phyloP scores from a whole-genome alignment of 2,329 filamentous ascomycete genomes.

The Hypoxylon sp. region DNA sequence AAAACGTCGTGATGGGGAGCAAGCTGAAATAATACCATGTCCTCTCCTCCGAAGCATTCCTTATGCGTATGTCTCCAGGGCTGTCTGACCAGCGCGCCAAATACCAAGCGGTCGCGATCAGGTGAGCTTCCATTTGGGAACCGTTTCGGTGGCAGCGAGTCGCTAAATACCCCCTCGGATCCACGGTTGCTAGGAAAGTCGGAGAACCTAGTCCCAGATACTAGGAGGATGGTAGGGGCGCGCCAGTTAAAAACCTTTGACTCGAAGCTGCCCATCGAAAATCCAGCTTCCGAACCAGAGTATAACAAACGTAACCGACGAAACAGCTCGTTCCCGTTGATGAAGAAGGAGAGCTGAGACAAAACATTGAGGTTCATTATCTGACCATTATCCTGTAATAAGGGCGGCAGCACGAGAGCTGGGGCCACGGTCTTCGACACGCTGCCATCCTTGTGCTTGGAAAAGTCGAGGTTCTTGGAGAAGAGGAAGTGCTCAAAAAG shows the following conservation, averaged over 20 bases:
- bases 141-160: constrained; percentile 72
- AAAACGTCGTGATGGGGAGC: constrained; percentile 79
- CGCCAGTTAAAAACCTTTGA: constrained; percentile 81
- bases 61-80: constrained; percentile 78
- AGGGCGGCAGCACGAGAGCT: constrained; percentile 51
- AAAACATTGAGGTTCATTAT: constrained; percentile 74
- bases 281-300: constrained; percentile 76
- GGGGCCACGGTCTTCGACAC: constrained; percentile 32
- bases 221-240: constrained; percentile 77
- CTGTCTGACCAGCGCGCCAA: constrained; percentile 73
- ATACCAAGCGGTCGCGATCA: constrained; percentile 67
- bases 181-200: constrained; percentile 59
- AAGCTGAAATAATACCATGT: constrained; percentile 77
- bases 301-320: constrained; percentile 74
- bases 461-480: constrained; percentile 76
- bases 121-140: constrained; percentile 61
- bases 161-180: constrained; percentile 67
- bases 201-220: constrained; percentile 72
- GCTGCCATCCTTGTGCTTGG: constrained; percentile 59
- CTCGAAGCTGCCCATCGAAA: constrained; percentile 82
- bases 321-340: constrained; percentile 74
- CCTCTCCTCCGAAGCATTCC: constrained; percentile 73
- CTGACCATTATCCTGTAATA: constrained; percentile 65
- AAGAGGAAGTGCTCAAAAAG: constrained; percentile 83
- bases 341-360: constrained; percentile 79